Evolutionary conservation across 225 moss, liverwort and hornwort species (phyloP), one percentile per base, ranked within the genome.

Genomic region (Pseudoscleropodium purum): DNA sequence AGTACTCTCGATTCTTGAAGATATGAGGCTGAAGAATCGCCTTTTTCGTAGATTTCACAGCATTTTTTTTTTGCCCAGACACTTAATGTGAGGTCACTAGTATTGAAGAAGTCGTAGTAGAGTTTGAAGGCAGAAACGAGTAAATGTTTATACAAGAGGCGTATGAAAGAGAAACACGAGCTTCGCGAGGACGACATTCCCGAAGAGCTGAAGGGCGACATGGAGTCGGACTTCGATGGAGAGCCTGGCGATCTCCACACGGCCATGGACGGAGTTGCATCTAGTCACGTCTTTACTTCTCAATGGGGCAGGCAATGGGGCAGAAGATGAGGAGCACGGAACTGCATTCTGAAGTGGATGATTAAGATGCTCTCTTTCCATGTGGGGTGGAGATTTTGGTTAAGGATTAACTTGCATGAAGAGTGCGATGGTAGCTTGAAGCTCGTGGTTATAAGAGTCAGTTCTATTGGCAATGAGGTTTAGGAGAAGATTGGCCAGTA

Each of bases 151-250:
- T 5, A 49, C 15, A 62, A 39, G 11, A n/a, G 24, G 15, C 19
- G 6, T 43, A 94, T 95, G 96, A 20, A 33, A 45, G 95, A 95
- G 89, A 94, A 95, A 87, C 91, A 93, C 87, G 91, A 96, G 89
- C 93, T 96, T 37, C 92, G 94, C 92, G 93, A 93, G 62, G 94
- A 91, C 67, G 95, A 95, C 91, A 94, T 94, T 91, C 94, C 93
- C 56, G 94, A 93, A 72, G 95, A 93, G 78, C 91, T 92, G 51
- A 92, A 95, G 85, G 95, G 94, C 49, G 93, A 96, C 92, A 90
- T 93, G 91, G 95, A 94, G 87, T 91, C 87, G 77, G 93, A 96
- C 91, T 92, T 96, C 72, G 96, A 96, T 88, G 93, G 87, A 82
- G 94, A 95, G 91, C 91, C 93, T 27, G 95, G 89, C 82, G 93